Conservation (phyloP, 192 early-diverging fungal genomes). For the Coemansia biformis region DNA sequence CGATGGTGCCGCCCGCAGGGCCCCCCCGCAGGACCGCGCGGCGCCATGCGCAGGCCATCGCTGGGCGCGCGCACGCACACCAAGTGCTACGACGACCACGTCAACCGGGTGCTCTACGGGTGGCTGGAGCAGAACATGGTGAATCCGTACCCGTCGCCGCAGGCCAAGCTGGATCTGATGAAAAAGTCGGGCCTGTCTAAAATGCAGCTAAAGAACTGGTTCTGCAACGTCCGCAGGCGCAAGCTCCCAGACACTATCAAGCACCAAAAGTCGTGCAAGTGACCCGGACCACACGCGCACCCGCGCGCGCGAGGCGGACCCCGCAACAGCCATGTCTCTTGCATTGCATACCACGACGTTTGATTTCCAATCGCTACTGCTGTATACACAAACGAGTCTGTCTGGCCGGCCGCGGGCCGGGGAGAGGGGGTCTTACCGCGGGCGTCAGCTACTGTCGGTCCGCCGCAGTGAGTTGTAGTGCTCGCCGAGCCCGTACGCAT, state of each 20-base stretch:
- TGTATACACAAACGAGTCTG: neutral
- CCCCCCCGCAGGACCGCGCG: neutral
- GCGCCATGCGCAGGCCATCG: too few relatives aligned
- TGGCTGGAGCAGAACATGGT: conserved; percentile 17
- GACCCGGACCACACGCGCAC: too few relatives aligned
- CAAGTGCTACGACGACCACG: conserved; percentile 11
- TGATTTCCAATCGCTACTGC: neutral
- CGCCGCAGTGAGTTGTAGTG: conserved; percentile 89
- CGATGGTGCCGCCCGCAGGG: too few relatives aligned
- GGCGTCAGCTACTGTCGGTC: neutral
- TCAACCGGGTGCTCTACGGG: conserved; percentile 20
- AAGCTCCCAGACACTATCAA: conserved; percentile 16
- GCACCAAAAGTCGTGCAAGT: conserved; percentile 1
- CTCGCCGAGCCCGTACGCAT: conserved; percentile 88
- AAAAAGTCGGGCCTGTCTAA: conserved; percentile 24
- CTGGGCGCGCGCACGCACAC: neutral
- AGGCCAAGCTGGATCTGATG: conserved; percentile 32
- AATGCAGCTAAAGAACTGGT: conserved; percentile 50
- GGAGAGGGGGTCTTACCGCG: too few relatives aligned
- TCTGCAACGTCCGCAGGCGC: conserved; percentile 45
- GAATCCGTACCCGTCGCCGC: conserved; percentile 28
- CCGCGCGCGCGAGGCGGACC: neutral
- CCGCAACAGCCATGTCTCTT: neutral
- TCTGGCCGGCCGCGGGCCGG: too few relatives aligned
- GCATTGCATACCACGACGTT: neutral